Percentiles rank a stretch among this genome's conserved stretches.
These are phyloP conservation scores for Fusarium clavum DNA, from an alignment of 2,329 filamentous ascomycete genomes.

Conservation along the genomic window DNA sequence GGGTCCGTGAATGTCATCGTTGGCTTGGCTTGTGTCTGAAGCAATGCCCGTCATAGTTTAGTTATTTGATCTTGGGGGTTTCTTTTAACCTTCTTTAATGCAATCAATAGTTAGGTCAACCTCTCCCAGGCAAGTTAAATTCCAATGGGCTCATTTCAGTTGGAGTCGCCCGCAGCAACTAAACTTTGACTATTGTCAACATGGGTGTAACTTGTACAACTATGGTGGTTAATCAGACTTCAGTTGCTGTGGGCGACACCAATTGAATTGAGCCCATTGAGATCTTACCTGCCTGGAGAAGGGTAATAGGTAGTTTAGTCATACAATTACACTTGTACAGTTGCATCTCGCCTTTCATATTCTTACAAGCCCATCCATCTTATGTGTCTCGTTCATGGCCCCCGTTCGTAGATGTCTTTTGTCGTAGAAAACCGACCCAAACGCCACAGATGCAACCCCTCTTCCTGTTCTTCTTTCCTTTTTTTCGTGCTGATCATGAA, in stretches of 20 bases:
- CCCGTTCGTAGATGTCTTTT: slow-evolving; percentile 26
- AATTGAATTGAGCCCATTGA: not conserved
- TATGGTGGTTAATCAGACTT: not conserved
- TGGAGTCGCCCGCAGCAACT: not conserved
- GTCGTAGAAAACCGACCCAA: slow-evolving; percentile 20
- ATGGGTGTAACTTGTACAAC: not conserved
- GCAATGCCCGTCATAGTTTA: not conserved
- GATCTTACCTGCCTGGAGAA: not conserved
- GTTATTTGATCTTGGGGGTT: not conserved
- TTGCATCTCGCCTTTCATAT: slow-evolving; percentile 22
- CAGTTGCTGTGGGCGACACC: not conserved
- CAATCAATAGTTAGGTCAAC: not conserved
- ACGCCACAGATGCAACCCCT: slow-evolving; percentile 43
- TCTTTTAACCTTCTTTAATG: not conserved
- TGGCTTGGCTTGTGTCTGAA: not conserved
- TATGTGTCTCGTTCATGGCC: slow-evolving; percentile 29
- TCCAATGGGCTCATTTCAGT: not conserved
- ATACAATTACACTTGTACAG: slow-evolving; percentile 9
- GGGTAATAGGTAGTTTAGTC: not conserved
- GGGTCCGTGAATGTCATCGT: not conserved
- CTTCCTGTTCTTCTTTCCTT: not conserved
- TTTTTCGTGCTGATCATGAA: slow-evolving; percentile 9
- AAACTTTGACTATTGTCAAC: not conserved
- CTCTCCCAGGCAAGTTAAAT: not conserved
- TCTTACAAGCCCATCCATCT: slow-evolving; percentile 24